Evolutionary conservation across 768 basidiomycete species (phyloP).

Genomic region (Boletus huronensis): DNA sequence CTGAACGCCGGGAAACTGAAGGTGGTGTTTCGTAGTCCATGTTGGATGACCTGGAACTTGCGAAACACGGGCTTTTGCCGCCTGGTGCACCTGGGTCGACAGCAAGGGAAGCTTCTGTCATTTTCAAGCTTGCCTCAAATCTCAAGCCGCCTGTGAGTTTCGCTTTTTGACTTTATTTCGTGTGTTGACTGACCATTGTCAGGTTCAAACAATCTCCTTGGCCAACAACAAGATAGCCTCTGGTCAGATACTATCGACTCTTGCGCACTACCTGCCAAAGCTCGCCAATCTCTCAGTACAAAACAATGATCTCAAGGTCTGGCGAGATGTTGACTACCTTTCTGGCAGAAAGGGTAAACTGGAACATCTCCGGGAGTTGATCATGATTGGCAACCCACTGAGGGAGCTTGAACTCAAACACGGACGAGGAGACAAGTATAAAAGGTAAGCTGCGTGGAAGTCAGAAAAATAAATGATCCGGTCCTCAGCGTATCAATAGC

Average conservation of each 20-base stretch:
- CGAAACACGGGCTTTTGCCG: constrained; percentile 63
- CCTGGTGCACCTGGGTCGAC: constrained; percentile 68
- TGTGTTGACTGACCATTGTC: neutral
- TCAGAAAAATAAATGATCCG: neutral
- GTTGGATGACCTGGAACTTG: constrained; percentile 71
- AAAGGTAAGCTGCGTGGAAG: constrained; percentile 46
- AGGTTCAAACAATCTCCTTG: constrained; percentile 82
- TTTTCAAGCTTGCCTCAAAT: constrained; percentile 83
- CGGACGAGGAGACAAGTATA: constrained; percentile 60
- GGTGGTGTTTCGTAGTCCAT: constrained; percentile 51
- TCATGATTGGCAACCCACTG: constrained; percentile 74
- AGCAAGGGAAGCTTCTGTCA: constrained; percentile 67
- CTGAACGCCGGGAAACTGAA: neutral
- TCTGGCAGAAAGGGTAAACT: constrained; percentile 57
- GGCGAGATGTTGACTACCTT: constrained; percentile 68
- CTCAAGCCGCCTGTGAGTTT: constrained; percentile 66
- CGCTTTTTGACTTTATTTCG: neutral
- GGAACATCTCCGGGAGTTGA: constrained; percentile 63
- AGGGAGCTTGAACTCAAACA: constrained; percentile 56
- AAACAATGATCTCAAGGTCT: constrained; percentile 66
- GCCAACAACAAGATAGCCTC: constrained; percentile 70
- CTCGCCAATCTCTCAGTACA: constrained; percentile 78
- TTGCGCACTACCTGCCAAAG: constrained; percentile 74
- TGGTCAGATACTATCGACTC: constrained; percentile 55
- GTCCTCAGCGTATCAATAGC: constrained; percentile 38